Conservation (phyloP, 2,329 filamentous ascomycete genomes). For the Sporothrix sp. region DNA sequence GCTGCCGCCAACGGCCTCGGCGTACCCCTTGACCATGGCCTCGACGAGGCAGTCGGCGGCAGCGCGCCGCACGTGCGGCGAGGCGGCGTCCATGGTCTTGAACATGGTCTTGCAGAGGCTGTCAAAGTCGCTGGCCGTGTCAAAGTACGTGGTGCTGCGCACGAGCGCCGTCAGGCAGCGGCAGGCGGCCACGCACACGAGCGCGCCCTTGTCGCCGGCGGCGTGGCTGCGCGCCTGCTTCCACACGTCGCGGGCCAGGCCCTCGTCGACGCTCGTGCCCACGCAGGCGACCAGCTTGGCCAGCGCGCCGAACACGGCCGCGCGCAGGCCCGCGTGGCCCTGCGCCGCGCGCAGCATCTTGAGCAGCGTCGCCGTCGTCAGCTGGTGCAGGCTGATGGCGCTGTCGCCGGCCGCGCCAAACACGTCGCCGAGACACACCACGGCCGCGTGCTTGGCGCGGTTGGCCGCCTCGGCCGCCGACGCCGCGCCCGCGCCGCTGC, state of each 20-base stretch:
- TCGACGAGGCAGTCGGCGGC: constrained; percentile 78
- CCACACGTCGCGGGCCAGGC: constrained; percentile 80
- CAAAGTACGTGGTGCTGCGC: constrained; percentile 68
- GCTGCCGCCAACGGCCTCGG: constrained; percentile 41
- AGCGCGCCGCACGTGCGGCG: constrained; percentile 67
- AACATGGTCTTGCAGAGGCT: constrained; percentile 72
- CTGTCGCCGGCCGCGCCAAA: constrained; percentile 92
- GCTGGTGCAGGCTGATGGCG: constrained; percentile 69
- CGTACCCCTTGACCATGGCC: constrained; percentile 72
- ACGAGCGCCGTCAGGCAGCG: constrained; percentile 67
- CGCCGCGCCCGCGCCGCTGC: constrained; percentile 31
- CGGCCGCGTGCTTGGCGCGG: constrained; percentile 70
- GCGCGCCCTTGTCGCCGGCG: constrained; percentile 67
- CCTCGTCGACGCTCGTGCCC: constrained; percentile 69
- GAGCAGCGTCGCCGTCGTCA: constrained; percentile 61
- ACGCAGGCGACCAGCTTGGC: constrained; percentile 70
- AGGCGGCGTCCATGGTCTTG: constrained; percentile 75
- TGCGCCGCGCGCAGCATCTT: constrained; percentile 73
- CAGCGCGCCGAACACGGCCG: constrained; percentile 64
- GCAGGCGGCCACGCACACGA: constrained; percentile 71
- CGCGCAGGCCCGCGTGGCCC: constrained; percentile 72
- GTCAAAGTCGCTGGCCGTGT: constrained; percentile 84
- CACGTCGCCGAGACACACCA: constrained; percentile 76
- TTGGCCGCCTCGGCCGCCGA: constrained; percentile 59
- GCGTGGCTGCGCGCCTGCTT: constrained; percentile 76